A percentile compares a stretch with the other conserved stretches of the same genome.
These are phyloP conservation scores for Cyamopsis tetragonoloba DNA, from an alignment of 306 rosid species.

Conservation along the genomic window DNA sequence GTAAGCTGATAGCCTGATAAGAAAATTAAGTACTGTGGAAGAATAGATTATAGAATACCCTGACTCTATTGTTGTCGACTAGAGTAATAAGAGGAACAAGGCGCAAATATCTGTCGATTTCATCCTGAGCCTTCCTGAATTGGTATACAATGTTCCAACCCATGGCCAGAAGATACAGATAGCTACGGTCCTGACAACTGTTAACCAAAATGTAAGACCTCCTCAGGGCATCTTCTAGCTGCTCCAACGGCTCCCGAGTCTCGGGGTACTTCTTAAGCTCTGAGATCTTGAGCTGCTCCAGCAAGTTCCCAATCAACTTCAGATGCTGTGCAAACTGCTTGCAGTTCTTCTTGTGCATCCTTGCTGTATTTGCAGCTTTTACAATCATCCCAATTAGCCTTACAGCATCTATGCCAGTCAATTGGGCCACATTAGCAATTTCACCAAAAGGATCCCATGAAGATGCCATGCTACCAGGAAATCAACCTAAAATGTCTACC, in stretches of 20 bases:
- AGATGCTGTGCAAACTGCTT: conserved; percentile 88
- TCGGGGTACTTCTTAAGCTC: conserved; percentile 89
- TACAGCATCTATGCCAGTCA: conserved; percentile 86
- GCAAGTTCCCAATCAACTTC: conserved; percentile 84
- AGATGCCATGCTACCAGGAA: conserved; percentile 50
- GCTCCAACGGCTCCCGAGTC: conserved; percentile 92
- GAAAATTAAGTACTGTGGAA: conserved; percentile 10
- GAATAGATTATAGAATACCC: conserved; percentile 59
- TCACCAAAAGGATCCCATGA: conserved; percentile 85
- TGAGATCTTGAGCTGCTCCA: conserved; percentile 94
- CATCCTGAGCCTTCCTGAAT: conserved; percentile 91
- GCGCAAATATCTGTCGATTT: conserved; percentile 80
- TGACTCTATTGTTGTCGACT: conserved; percentile 87
- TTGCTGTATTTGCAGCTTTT: conserved; percentile 84
- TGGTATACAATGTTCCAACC: conserved; percentile 98
- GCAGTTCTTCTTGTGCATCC: conserved; percentile 96
- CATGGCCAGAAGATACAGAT: conserved; percentile 91
- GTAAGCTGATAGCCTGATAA: not conserved
- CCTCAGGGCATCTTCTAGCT: conserved; percentile 94
- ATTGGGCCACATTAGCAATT: conserved; percentile 82
- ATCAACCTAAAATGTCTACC: conserved; percentile 26
- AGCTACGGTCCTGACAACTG: conserved; percentile 92
- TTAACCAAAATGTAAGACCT: conserved; percentile 81
- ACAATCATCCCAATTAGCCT: conserved; percentile 78
- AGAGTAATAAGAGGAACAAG: conserved; percentile 92